A percentile compares a stretch with the other conserved stretches of the same genome.
phyloP scores from a whole-genome alignment of 148 eudicot genomes.

The Fallopia convolvulus region DNA sequence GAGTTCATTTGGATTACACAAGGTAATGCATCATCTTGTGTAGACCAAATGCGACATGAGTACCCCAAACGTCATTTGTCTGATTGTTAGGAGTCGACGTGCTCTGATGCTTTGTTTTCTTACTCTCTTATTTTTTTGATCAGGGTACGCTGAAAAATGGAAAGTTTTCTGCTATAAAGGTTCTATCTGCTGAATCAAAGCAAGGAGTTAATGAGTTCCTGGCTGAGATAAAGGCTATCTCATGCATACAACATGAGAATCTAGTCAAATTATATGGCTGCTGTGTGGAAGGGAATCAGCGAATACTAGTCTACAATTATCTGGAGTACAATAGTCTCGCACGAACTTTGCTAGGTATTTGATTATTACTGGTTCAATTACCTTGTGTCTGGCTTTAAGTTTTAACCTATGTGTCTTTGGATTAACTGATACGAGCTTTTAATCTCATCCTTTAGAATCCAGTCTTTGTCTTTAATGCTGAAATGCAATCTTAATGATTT shows the following conservation, averaged over 20 bases:
- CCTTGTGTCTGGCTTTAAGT: not conserved
- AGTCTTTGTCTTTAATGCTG: not conserved
- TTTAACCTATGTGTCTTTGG: not conserved
- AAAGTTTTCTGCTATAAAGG: constrained; percentile 43
- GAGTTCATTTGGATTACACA: too few species aligned
- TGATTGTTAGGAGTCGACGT: not conserved
- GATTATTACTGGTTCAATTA: not conserved
- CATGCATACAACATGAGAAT: constrained; percentile 39
- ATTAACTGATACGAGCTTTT: not conserved
- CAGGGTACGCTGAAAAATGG: constrained; percentile 49
- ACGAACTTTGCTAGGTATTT: constrained; percentile 36
- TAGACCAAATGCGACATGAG: too few species aligned
- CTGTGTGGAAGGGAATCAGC: constrained; percentile 38
- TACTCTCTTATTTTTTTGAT: not conserved
- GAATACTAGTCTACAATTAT: constrained; percentile 48
- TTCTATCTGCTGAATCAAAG: constrained; percentile 40
- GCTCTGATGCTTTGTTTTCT: not conserved
- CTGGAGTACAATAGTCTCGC: constrained; percentile 49
- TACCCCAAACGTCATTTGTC: not conserved
- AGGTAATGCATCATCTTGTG: too few species aligned
- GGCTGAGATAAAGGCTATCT: constrained; percentile 38
- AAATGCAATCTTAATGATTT: not conserved
- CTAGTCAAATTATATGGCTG: constrained; percentile 48
- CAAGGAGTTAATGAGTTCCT: constrained; percentile 47
- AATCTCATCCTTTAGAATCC: not conserved